Percentiles rank a stretch among this genome's conserved stretches.
These are phyloP conservation scores for Puccinia brachypodii DNA, from an alignment of 1,284 basidiomycete genomes.

Conservation along the genomic window DNA sequence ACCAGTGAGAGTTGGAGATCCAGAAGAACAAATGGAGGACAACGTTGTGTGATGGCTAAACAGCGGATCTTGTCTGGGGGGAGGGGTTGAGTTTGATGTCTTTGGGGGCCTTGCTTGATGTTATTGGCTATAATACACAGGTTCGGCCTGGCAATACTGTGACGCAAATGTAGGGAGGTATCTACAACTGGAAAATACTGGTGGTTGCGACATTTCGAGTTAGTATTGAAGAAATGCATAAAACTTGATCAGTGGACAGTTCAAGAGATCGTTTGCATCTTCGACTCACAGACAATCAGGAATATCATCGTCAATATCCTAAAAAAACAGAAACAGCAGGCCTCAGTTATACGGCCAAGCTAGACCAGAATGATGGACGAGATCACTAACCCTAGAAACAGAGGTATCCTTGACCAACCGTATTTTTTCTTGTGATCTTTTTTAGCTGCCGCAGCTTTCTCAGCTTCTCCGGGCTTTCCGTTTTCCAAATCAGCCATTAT, in stretches of 20 bases:
- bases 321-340: neutral
- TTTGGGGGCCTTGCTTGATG: neutral
- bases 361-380: neutral
- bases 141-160: conserved; percentile 1
- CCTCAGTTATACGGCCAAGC: neutral
- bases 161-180: conserved; percentile 1
- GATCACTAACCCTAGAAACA: neutral
- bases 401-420: conserved; percentile 6
- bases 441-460: neutral
- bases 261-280: neutral
- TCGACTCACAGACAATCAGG: neutral
- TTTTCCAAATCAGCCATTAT: conserved; percentile 8
- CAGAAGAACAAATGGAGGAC: no score
- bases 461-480: neutral
- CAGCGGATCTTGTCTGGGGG: neutral
- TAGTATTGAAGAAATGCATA: neutral
- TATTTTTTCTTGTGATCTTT: neutral
- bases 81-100: neutral
- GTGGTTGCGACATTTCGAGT: neutral
- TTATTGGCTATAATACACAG: neutral
- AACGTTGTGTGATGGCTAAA: neutral
- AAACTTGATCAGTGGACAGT: neutral
- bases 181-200: conserved; percentile 9
- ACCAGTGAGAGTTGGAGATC: no score
- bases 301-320: neutral